Evolutionary conservation across 148 eudicot species (phyloP).

Genomic region (Rhododendron griersonianum): DNA sequence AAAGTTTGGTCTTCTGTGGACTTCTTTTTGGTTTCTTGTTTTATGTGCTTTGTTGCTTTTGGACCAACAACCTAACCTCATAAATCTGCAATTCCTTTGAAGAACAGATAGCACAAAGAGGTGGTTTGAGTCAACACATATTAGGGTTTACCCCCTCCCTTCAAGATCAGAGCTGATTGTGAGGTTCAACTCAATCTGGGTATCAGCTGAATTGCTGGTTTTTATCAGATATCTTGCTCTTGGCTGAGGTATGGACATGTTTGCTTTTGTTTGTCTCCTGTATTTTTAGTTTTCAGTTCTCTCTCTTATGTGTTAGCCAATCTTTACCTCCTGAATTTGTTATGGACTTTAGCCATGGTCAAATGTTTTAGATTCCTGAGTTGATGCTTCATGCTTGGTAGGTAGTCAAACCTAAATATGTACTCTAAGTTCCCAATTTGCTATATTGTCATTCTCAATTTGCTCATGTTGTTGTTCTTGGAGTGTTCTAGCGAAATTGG

Average conservation of each 20-base stretch:
- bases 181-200: constrained; percentile 14
- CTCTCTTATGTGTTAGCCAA: neutral
- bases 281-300: neutral
- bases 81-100: neutral
- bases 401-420: neutral
- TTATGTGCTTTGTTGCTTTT: constrained; percentile 4
- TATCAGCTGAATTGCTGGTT: constrained; percentile 12
- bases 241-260: constrained; percentile 4
- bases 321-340: neutral
- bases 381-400: neutral
- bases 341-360: neutral
- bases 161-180: neutral
- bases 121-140: neutral
- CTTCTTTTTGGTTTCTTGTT: neutral
- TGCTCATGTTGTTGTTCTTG: neutral
- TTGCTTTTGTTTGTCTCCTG: neutral
- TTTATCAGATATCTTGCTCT: neutral
- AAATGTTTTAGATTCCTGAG: neutral
- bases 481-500: neutral
- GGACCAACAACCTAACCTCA: constrained; percentile 9
- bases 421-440: neutral
- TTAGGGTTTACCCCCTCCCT: neutral
- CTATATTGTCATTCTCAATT: neutral
- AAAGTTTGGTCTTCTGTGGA: constrained; percentile 4
- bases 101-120: neutral